phyloP scores from a whole-genome alignment of 164 flowering plant genomes.

The Vitis amurensis region DNA sequence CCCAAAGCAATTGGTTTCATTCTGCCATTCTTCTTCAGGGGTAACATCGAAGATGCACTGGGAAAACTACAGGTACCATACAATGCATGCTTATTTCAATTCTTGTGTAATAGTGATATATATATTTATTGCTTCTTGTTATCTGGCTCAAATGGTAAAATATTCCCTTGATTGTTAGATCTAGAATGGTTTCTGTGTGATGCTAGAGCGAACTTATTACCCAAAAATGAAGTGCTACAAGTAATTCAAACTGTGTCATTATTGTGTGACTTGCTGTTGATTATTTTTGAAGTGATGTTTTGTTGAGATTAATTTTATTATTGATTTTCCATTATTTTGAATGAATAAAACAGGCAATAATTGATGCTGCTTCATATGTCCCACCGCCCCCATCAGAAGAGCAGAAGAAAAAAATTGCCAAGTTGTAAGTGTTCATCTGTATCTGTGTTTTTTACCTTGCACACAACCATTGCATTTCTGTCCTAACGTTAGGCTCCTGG shows the following conservation, averaged over 20 bases:
- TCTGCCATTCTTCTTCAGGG: slow-evolving; percentile 53
- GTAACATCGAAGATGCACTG: slow-evolving; percentile 93
- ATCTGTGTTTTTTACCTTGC: not conserved
- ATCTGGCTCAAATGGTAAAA: not conserved
- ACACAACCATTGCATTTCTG: not conserved
- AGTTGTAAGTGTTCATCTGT: slow-evolving; percentile 53
- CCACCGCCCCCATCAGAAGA: slow-evolving; percentile 98
- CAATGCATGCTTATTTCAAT: not conserved
- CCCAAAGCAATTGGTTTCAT: slow-evolving; percentile 18
- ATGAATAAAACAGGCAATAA: slow-evolving; percentile 60
- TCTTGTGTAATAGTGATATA: not conserved
- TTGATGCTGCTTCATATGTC: slow-evolving; percentile 93
- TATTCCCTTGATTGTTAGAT: not conserved
- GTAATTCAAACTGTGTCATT: not conserved
- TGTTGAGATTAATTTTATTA: too few relatives aligned
- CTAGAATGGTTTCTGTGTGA: not conserved
- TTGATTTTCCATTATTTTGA: slow-evolving; percentile 1
- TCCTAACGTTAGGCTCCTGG: not conserved
- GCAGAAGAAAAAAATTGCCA: slow-evolving; percentile 81
- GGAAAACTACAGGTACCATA: slow-evolving; percentile 76
- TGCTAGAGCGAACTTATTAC: not conserved
- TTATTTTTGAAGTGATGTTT: not conserved
- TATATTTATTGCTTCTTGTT: not conserved
- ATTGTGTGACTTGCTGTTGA: not conserved
- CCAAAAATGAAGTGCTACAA: not conserved